Evolutionary conservation across 2,329 filamentous ascomycete species (phyloP), one percentile per base, ranked within the genome.

Genomic region (Colletotrichum liaoningense): DNA sequence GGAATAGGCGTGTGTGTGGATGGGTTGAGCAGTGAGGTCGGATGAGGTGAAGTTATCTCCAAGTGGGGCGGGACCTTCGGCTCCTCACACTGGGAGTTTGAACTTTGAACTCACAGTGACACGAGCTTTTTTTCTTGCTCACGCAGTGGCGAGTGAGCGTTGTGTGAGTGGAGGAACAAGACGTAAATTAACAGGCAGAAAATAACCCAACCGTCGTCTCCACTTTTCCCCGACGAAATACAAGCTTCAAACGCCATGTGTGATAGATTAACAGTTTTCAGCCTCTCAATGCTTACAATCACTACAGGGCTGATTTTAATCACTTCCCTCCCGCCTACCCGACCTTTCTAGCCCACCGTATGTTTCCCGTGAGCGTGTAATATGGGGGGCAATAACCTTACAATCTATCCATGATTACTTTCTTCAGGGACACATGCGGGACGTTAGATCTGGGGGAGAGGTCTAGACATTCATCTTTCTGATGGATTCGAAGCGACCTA

Each of bases 201-300:
- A 49, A 49, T 49, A 49, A 49, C 19, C 55, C 7, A 12, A 35
- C 11, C 33, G 11, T 9, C 22, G 4, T 30, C 67, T 12, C 70
- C 70, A 73, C 70, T 73, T 73, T 73, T 70, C 60, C 64, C 60
- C 46, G 55, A 70, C 69, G 19, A 24, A 22, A 54, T 46, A 56
- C 60, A 65, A 65, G 67, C 70, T 73, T 65, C 67, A 57, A 70
- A 70, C 70, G 33, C 55, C 35, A 59, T 73, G 46, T 73, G 55
- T 46, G 42, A 70, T 69, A 62, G 11, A 70, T 69, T 65, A 33
- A 46, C 42, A 12, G 8, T 42, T 11, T 52, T 49, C 42, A 35
- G 4, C 12, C 14, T 49, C 42, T 22, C 19, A 11, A 49, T 11
- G 42, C 42, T 14, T 24, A 19, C 59, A 73, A 70, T 65, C 55